A percentile compares a stretch with the other conserved stretches of the same genome.
phyloP scores from a whole-genome alignment of 106 monocot genomes.

The Dendrobium catenatum region DNA sequence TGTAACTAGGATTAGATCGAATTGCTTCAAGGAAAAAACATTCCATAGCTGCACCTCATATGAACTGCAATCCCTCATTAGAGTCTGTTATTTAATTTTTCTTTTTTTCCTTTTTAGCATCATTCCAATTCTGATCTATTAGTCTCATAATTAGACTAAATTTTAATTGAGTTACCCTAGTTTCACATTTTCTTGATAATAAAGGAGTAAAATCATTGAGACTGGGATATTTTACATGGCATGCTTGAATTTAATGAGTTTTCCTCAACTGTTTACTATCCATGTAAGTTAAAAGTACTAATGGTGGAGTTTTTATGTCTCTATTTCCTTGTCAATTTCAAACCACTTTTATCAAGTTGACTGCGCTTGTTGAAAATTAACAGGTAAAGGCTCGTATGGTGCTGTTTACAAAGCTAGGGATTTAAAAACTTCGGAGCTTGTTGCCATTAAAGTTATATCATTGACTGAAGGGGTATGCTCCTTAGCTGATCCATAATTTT shows the following conservation, averaged over 20 bases:
- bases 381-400: slow-evolving; percentile 99
- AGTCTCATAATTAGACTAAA: not conserved
- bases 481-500: slow-evolving; percentile 1
- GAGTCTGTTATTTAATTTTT: not conserved
- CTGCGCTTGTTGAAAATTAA: slow-evolving; percentile 12
- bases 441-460: slow-evolving; percentile 97
- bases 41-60: not conserved
- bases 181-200: not conserved
- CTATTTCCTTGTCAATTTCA: slow-evolving; percentile 1
- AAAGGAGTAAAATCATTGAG: not conserved
- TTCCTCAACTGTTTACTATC: not conserved
- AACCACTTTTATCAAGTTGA: slow-evolving; percentile 4
- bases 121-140: not conserved
- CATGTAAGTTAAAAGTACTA: not conserved
- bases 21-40: not conserved
- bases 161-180: not conserved
- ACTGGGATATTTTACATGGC: not conserved
- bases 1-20: not conserved
- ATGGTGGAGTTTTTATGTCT: not conserved
- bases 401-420: slow-evolving; percentile 98
- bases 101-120: not conserved
- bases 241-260: not conserved
- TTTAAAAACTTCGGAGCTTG: slow-evolving; percentile 85
- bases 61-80: not conserved
- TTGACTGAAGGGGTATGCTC: slow-evolving; percentile 84